Evolutionary conservation across 2,329 filamentous ascomycete species (phyloP).

Genomic region (Fusarium irregulare): DNA sequence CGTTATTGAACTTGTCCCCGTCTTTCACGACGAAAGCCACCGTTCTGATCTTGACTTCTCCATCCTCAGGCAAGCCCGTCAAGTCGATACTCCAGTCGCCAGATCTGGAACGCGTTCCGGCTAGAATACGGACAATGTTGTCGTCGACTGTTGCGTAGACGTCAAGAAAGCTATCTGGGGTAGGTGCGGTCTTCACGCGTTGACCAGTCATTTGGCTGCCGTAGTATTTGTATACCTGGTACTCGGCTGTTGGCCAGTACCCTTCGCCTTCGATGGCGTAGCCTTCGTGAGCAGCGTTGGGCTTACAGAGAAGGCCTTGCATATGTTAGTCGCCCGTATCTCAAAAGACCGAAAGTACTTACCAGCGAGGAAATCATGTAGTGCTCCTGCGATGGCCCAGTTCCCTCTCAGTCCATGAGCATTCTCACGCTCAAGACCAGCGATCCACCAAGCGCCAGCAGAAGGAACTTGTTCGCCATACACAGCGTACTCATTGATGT

Average conservation of each 20-base stretch:
- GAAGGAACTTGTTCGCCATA: slow-evolving; percentile 55
- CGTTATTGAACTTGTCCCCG: background rate
- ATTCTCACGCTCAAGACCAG: slow-evolving; percentile 59
- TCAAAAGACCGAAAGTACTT: fast-evolving
- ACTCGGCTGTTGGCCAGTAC: slow-evolving; percentile 27
- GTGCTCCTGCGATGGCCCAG: slow-evolving; percentile 54
- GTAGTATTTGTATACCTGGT: slow-evolving; percentile 36
- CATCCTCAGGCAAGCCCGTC: fast-evolving
- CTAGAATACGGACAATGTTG: background rate
- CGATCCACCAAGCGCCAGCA: slow-evolving; percentile 58
- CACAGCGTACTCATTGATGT: slow-evolving; percentile 62
- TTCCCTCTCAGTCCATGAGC: slow-evolving; percentile 57
- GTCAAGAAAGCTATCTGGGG: background rate
- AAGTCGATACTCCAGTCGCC: slow-evolving; percentile 3
- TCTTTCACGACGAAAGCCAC: background rate
- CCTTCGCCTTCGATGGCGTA: slow-evolving; percentile 8
- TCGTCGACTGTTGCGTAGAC: slow-evolving; percentile 7
- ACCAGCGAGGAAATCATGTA: slow-evolving; percentile 58
- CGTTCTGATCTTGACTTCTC: background rate
- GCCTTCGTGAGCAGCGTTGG: background rate
- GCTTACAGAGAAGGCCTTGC: slow-evolving; percentile 13
- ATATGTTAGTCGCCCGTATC: background rate
- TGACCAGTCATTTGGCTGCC: slow-evolving; percentile 6
- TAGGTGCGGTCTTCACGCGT: slow-evolving; percentile 4
- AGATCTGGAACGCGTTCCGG: slow-evolving; percentile 2